Base-by-base conservation (phyloP, 2,329 filamentous ascomycete genomes). In the Colletotrichum incanum region DNA sequence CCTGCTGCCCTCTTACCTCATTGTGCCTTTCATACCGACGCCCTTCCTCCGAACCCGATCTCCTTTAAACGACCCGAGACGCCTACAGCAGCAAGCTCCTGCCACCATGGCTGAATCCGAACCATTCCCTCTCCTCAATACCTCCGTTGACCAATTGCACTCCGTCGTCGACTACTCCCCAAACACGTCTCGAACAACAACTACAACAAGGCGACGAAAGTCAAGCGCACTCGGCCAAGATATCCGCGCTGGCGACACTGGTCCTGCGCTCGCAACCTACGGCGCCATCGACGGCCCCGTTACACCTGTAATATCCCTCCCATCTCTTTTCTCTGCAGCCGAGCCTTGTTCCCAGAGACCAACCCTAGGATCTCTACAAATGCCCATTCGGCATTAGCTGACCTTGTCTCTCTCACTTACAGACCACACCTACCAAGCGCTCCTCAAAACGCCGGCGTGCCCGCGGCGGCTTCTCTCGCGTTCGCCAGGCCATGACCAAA, bases 401-500 rank as follows among this genome's bases (percentile, higher is more conserved):
- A 72, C 60, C 37, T 14, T 6, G 23, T 23, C 18, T 39, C 49
- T 2, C 37, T 69, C 43, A 56, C 54, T 50, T 49, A 3, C 64
- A 73, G 67, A 43, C 67, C 20, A 43, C 52, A 34, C 63, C 56
- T 50, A 72, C 67, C 49, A 88, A 86, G 79, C 84, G 84, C 71
- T 79, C 84, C 73, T 88, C 86, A 45, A 89, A 89, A 78, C 86
- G 87, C 72, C 87, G 88, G 65, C 88, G 89, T 79, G 86, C 87
- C 54, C 86, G 87, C 49, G 86, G 88, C 59, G 75, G 87, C 69
- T 65, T 84, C 65, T 79, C 81, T 37, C 83, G 82, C 74, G 79
- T 88, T 47, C 87, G 87, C 76, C 88, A 90, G 78, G 85, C 83
- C 79, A 87, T 88, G 79, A 76, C 89, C 76, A 91, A 89, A 81